phyloP scores from a whole-genome alignment of 768 basidiomycete genomes.

The Suillus paluster region DNA sequence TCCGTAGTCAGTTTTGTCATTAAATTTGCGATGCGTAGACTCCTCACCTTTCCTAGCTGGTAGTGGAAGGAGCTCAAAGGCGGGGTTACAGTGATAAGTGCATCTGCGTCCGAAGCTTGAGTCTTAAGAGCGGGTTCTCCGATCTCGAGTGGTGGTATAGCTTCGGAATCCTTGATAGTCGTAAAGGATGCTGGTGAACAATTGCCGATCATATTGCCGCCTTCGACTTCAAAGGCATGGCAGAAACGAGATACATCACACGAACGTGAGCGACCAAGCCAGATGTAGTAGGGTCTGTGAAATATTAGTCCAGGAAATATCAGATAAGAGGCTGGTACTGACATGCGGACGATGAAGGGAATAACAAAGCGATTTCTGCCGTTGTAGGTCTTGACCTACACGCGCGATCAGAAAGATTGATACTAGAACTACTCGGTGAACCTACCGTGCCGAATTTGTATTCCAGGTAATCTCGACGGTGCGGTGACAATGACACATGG shows the following conservation, averaged over 20 bases:
- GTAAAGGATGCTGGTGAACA: constrained; percentile 45
- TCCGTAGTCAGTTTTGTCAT: constrained; percentile 8
- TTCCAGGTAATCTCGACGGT: constrained; percentile 73
- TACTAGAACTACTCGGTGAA: constrained; percentile 10
- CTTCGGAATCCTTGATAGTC: constrained; percentile 40
- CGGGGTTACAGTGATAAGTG: constrained; percentile 53
- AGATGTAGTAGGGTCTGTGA: constrained; percentile 70
- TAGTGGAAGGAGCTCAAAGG: constrained; percentile 70
- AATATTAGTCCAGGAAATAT: neutral
- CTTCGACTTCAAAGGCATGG: constrained; percentile 65
- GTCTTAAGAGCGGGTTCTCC: constrained; percentile 41
- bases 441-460: constrained; percentile 75
- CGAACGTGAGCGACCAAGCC: constrained; percentile 69
- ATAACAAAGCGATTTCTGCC: constrained; percentile 72
- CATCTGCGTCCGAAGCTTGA: constrained; percentile 22
- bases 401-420: neutral
- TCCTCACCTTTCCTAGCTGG: constrained; percentile 49
- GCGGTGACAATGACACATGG: constrained; percentile 56
- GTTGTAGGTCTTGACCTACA: constrained; percentile 66
- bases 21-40: constrained; percentile 3
- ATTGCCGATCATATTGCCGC: constrained; percentile 61
- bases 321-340: constrained; percentile 24
- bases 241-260: constrained; percentile 59
- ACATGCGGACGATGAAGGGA: constrained; percentile 71
- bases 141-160: constrained; percentile 46